Percentiles rank a stretch among this genome's conserved stretches.
These are phyloP conservation scores for Colletotrichum kahawae DNA, from an alignment of 2,329 filamentous ascomycete genomes.

Conservation along the genomic window DNA sequence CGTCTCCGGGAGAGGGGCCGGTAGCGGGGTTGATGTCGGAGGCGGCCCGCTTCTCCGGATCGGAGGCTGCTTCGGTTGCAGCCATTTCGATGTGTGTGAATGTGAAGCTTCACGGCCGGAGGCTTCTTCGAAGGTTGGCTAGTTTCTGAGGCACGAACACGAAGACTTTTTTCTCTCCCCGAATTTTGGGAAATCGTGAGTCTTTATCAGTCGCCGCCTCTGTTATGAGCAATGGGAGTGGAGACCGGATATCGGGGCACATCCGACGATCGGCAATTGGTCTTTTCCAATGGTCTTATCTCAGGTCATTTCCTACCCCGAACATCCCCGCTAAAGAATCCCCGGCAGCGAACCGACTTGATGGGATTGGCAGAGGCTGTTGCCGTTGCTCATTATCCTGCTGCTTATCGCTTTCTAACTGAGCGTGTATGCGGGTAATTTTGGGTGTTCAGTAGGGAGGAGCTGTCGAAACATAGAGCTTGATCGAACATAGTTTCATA, in stretches of 20 bases:
- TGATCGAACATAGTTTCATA: not conserved
- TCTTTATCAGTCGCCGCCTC: not conserved
- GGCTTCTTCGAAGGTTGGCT: not conserved
- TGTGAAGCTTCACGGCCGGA: not conserved
- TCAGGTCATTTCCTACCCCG: not conserved
- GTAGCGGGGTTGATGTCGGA: not conserved
- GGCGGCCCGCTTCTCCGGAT: constrained; percentile 15
- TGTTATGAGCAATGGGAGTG: not conserved
- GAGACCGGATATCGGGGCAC: not conserved
- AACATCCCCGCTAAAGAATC: not conserved
- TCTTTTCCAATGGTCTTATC: constrained; percentile 11
- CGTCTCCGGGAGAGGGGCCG: not conserved
- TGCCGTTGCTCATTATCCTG: not conserved
- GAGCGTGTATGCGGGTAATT: not conserved
- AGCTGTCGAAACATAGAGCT: not conserved
- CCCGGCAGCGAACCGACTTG: not conserved
- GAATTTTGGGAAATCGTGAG: not conserved
- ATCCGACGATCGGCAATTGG: constrained; percentile 13
- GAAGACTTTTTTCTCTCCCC: not conserved
- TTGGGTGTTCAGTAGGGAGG: not conserved
- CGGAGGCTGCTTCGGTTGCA: not conserved
- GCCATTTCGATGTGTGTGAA: not conserved
- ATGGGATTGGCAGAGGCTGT: not conserved
- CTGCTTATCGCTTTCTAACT: not conserved
- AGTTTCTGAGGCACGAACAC: not conserved